Evolutionary conservation across 352 stramenopile species (phyloP).

Genomic region (Globisporangium barbulae): DNA sequence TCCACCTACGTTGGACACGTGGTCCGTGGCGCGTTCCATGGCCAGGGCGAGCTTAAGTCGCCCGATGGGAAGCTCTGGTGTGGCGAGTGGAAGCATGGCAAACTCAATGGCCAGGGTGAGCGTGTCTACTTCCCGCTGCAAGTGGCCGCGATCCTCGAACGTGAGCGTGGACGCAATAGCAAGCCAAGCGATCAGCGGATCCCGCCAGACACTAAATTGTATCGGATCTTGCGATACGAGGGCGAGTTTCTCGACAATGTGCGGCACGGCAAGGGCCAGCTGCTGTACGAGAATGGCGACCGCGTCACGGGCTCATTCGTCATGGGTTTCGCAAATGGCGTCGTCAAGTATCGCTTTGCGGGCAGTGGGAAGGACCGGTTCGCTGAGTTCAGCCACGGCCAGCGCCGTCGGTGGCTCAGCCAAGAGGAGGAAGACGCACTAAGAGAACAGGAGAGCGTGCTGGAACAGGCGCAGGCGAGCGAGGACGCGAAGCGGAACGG

Average conservation of each 20-base stretch:
- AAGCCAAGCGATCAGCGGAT: neutral
- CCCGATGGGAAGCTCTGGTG: slow-evolving; percentile 56
- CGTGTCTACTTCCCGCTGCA: slow-evolving; percentile 51
- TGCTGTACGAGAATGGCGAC: slow-evolving; percentile 61
- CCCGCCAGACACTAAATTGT: slow-evolving; percentile 24
- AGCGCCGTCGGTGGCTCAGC: slow-evolving; percentile 48
- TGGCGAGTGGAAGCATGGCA: slow-evolving; percentile 45
- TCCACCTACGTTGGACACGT: slow-evolving; percentile 57
- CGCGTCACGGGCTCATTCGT: slow-evolving; percentile 40
- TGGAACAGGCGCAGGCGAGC: slow-evolving; percentile 13
- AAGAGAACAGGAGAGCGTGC: slow-evolving; percentile 1
- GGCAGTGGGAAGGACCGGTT: slow-evolving; percentile 27
- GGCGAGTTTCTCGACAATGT: slow-evolving; percentile 44
- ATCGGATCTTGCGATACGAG: slow-evolving; percentile 52
- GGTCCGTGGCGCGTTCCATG: slow-evolving; percentile 60
- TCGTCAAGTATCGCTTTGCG: slow-evolving; percentile 40
- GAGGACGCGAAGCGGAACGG: slow-evolving; percentile 6
- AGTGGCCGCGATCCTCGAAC: slow-evolving; percentile 38
- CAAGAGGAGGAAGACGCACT: slow-evolving; percentile 38
- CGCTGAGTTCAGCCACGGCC: slow-evolving; percentile 34
- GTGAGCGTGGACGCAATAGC: slow-evolving; percentile 18
- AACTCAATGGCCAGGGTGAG: slow-evolving; percentile 45
- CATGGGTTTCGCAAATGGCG: slow-evolving; percentile 41
- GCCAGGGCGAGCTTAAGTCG: slow-evolving; percentile 42
- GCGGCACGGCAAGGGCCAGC: slow-evolving; percentile 42